Base-by-base conservation (phyloP, 192 early-diverging fungal species). In the Borealophlyctis nickersoniae region DNA sequence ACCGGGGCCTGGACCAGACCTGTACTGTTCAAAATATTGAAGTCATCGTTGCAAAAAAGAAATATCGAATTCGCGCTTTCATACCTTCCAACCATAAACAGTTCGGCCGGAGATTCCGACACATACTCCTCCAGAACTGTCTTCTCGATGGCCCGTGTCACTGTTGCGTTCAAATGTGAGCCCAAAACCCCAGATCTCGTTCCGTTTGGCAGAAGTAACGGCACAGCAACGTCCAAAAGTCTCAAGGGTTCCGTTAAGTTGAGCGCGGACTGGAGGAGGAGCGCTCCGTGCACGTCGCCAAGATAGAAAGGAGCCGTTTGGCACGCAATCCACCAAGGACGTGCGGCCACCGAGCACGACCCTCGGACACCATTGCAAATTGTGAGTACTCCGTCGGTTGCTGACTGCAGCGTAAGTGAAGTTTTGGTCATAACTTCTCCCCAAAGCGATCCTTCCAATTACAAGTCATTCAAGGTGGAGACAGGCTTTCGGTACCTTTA, bases 201-300 rank as follows among this genome's bases (percentile, higher is more conserved):
- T 24, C 49, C 34, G 51, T 49, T 69, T 0, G 4, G 7, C 2
- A 22, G 52, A 28, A 49, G 63, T 4, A 69, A 55, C 2, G 67
- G 67, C 19, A 69, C 2, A 3, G 60, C 60, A 26, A 69, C 60
- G 39, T 69, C 67, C 3, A 69, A 30, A 2, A 69, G 39, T 5
- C 60, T 50, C 14, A 69, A 52, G 11, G 60, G 67, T 32, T 69
- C 67, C 9, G 59, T 2, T 3, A 69, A 22, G 27, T 69, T 62
- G 16, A 69, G 60, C n/a, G 60, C 67, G 1, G 9, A 5, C 34
- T 69, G 60, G n/a, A 69, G 29, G 23, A 69, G 60, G 11, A 63
- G 7, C 13, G 67, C 67, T 4, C 36, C 50, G 48, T 69, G 67
- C 13, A 69, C 60, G 39, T 69, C 67, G 2, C 67, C 67, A 16